Conservation (phyloP, 2,329 filamentous ascomycete species). For the Alternaria tenuissima region DNA sequence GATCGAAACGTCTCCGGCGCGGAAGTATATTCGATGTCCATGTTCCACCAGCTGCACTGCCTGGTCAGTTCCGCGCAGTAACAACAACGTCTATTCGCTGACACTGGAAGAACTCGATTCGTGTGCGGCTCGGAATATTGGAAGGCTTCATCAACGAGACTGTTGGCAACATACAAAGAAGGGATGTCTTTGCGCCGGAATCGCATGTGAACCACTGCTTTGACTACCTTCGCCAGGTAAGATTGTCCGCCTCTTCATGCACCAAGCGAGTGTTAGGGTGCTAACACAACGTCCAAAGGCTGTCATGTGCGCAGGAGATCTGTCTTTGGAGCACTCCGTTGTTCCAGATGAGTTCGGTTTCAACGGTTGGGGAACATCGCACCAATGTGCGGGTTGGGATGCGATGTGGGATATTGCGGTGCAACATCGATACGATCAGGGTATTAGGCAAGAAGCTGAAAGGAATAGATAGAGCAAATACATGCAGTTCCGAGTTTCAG, state of each 20-base stretch:
- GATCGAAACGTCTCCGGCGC: conserved; percentile 4
- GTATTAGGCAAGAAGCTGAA: neutral
- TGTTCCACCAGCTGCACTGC: conserved; percentile 16
- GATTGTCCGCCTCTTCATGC: neutral
- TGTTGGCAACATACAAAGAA: neutral
- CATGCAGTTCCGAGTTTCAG: neutral
- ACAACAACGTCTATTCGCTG: neutral
- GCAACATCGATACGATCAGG: conserved; percentile 1
- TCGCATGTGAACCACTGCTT: conserved; percentile 16
- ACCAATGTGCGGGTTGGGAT: conserved; percentile 12
- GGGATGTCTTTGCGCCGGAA: neutral
- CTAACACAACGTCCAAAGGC: conserved; percentile 1
- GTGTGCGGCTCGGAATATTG: conserved; percentile 2
- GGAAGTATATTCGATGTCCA: conserved; percentile 15
- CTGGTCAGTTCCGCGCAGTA: conserved; percentile 3
- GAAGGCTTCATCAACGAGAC: conserved; percentile 2
- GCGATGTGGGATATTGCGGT: conserved; percentile 11
- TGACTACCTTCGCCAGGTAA: conserved; percentile 12
- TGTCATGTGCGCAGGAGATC: conserved; percentile 12
- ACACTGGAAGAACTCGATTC: conserved; percentile 9
- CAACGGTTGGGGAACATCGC: conserved; percentile 12
- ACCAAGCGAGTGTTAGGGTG: neutral
- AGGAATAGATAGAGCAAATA: neutral
- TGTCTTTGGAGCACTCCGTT: conserved; percentile 13
- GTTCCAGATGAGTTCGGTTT: conserved; percentile 9